Evolutionary conservation across 352 stramenopile genomes (phyloP).

Genomic region (Pythium sp.): DNA sequence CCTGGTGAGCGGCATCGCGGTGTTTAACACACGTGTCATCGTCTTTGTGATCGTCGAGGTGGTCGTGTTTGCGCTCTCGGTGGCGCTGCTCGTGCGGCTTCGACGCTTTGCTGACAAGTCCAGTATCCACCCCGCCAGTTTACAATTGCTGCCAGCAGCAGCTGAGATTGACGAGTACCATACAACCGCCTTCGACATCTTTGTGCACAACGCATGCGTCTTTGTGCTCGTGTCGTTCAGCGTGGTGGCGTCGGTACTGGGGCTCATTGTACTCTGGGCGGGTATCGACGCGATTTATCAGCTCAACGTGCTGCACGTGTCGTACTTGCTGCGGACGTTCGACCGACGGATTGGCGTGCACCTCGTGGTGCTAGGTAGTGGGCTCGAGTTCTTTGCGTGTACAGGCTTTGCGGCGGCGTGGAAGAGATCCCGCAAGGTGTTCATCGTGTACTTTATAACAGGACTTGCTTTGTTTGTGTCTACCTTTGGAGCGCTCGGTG

Average conservation of each 20-base stretch:
- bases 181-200: slow-evolving; percentile 9
- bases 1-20: background rate
- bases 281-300: slow-evolving; percentile 58
- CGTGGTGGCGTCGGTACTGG: slow-evolving; percentile 21
- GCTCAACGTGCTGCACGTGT: slow-evolving; percentile 68
- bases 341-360: slow-evolving; percentile 54
- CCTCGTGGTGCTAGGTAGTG: slow-evolving; percentile 35
- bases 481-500: slow-evolving; percentile 35
- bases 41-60: slow-evolving; percentile 23
- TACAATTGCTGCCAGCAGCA: background rate
- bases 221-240: slow-evolving; percentile 23
- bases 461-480: slow-evolving; percentile 42
- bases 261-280: slow-evolving; percentile 34
- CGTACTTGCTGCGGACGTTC: slow-evolving; percentile 51
- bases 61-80: slow-evolving; percentile 21
- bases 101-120: slow-evolving; percentile 20
- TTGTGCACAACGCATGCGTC: slow-evolving; percentile 7
- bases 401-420: slow-evolving; percentile 32
- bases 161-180: slow-evolving; percentile 13
- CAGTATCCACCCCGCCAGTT: background rate
- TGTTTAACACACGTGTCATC: slow-evolving; percentile 19
- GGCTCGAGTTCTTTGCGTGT: slow-evolving; percentile 33
- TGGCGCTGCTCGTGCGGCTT: slow-evolving; percentile 21
- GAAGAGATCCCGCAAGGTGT: slow-evolving; percentile 20
- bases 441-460: slow-evolving; percentile 28